Base-by-base conservation (phyloP, 768 basidiomycete species). In the Podaxis pistillaris region DNA sequence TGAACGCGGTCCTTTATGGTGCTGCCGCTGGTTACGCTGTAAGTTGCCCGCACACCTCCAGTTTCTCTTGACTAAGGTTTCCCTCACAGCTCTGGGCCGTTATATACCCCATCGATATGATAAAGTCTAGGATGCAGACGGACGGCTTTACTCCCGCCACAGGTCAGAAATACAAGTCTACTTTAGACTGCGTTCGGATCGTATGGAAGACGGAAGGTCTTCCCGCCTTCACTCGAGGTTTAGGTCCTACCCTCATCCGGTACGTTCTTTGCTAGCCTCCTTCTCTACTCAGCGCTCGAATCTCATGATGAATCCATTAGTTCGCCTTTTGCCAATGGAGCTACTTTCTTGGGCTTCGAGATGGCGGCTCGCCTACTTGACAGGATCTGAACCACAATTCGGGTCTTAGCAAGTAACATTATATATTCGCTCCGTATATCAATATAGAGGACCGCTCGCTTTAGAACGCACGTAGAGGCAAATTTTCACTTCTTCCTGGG, bases 301-400 rank as follows among this genome's bases (percentile, higher is more conserved):
- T 12, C 49, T 28, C 19, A n/a, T 56, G 36, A 56, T 61, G 19
- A n/a, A 19, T 40, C 55, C 55, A 49, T 17, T 58, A 95, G 93
- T 68, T 95, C 93, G 2, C 96, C 95, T 0, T 96, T 97, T 69
- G 96, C 96, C 11, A 98, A 98, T 68, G 96, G 95, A 19, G 94
- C 94, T 1, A 98, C 96, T 0, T 98, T 98, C 83, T 85, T 96
- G 61, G 95, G 93, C 0, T 98, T 95, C 69, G 96, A 98, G 80
- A 81, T 98, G 77, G 93, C 93, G 49, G 94, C 86, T 76, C 83
- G 94, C 51, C 65, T 86, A 47, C 76, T 92, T 63, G 86, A 85
- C 69, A 76, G 75, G 50, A 46, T 71, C 49, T 73, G 63, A 70
- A 38, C 57, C 46, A 13, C 46, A 57, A 26, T 17, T 12, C 24